These are phyloP conservation scores for Kuraishia floccosa DNA, from an alignment of 805 yeast genomes.

Conservation along the genomic window DNA sequence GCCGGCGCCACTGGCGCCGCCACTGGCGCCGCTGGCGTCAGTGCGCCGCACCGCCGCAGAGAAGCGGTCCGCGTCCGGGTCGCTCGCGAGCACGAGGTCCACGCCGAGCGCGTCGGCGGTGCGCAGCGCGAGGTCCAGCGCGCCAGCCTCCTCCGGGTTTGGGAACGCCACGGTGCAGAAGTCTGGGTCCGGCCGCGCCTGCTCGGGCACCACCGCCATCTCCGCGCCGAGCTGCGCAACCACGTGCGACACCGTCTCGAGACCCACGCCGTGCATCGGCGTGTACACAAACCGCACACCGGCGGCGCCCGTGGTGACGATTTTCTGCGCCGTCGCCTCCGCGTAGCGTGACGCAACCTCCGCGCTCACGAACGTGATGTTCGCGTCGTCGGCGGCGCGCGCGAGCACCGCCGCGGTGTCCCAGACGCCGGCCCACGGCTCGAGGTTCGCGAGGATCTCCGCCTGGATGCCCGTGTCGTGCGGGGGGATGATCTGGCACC, in stretches of 20 bases:
- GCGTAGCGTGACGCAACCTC: neutral
- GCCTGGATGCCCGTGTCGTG: slow-evolving; percentile 67
- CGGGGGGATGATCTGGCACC: slow-evolving; percentile 94
- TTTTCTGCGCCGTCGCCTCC: too few species aligned
- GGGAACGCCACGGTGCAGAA: slow-evolving; percentile 86
- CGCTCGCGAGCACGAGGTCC: slow-evolving; percentile 70
- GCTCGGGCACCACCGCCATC: slow-evolving; percentile 43
- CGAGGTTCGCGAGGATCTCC: slow-evolving; percentile 46
- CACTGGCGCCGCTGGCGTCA: slow-evolving; percentile 9
- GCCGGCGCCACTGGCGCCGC: too few species aligned
- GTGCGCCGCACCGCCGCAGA: slow-evolving; percentile 56
- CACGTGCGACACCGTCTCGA: slow-evolving; percentile 38
- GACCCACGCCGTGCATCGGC: slow-evolving; percentile 94
- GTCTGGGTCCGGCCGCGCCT: slow-evolving; percentile 68
- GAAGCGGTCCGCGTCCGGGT: slow-evolving; percentile 96
- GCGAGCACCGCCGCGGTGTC: slow-evolving; percentile 14
- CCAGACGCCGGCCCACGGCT: slow-evolving; percentile 49
- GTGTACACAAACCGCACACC: slow-evolving; percentile 62
- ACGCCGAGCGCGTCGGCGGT: slow-evolving; percentile 40
- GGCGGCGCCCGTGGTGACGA: slow-evolving; percentile 13
- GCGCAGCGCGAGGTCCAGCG: slow-evolving; percentile 58
- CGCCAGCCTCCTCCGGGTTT: slow-evolving; percentile 94
- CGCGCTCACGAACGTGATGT: neutral
- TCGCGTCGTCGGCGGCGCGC: slow-evolving; percentile 17
- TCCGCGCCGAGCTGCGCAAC: slow-evolving; percentile 19